Conservation (phyloP, 2,329 filamentous ascomycete genomes). For the Fusarium liriodendri region DNA sequence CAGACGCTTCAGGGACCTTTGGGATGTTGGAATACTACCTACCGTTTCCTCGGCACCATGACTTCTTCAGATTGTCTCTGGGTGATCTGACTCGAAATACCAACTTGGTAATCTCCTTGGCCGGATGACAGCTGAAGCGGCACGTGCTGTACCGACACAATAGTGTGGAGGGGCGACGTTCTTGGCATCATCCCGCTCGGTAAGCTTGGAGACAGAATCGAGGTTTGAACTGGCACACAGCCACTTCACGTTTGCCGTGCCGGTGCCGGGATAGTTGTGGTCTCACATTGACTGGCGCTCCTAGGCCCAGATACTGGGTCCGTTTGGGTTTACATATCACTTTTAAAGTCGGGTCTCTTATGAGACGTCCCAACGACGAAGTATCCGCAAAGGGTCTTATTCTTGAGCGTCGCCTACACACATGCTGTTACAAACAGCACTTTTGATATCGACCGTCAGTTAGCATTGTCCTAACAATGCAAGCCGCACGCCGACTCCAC, state of each 20-base stretch:
- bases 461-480: neutral
- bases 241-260: constrained; percentile 6
- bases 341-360: neutral
- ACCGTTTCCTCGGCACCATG: neutral
- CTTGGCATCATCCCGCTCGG: constrained; percentile 11
- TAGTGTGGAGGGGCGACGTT: constrained; percentile 10
- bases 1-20: constrained; percentile 3
- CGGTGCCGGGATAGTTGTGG: neutral
- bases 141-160: neutral
- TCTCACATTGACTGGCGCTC: neutral
- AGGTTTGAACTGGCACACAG: constrained; percentile 7
- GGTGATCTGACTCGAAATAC: neutral
- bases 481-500: constrained; percentile 3
- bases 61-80: neutral
- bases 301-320: neutral
- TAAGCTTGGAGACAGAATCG: constrained; percentile 12
- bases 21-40: neutral
- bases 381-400: neutral
- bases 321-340: neutral
- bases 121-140: neutral
- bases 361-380: neutral
- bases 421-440: neutral
- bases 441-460: constrained; percentile 17
- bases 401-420: neutral
- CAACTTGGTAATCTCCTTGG: neutral